phyloP scores from a whole-genome alignment of 352 stramenopile species.

The Peronospora farinosa region DNA sequence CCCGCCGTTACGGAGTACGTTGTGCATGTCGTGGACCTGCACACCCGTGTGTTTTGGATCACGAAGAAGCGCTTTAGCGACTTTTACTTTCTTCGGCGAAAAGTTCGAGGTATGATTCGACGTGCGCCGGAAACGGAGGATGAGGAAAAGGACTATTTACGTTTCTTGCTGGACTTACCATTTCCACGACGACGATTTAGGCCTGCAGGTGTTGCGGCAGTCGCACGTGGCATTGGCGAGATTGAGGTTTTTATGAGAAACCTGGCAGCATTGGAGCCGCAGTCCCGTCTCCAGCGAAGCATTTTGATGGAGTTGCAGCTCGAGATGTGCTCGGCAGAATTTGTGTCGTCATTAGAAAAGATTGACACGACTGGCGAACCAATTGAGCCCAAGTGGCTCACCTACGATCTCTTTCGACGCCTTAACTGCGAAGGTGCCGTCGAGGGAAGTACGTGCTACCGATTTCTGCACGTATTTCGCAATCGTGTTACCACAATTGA shows the following conservation, averaged over 20 bases:
- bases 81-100: constrained; percentile 61
- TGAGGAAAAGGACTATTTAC: constrained; percentile 56
- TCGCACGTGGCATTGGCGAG: constrained; percentile 45
- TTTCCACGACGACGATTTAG: constrained; percentile 63
- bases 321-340: constrained; percentile 68
- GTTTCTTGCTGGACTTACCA: constrained; percentile 63
- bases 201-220: constrained; percentile 35
- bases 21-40: constrained; percentile 64
- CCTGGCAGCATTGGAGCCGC: constrained; percentile 56
- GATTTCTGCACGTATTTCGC: constrained; percentile 67
- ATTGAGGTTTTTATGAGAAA: constrained; percentile 76
- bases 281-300: constrained; percentile 44
- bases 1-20: constrained; percentile 65
- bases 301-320: constrained; percentile 63
- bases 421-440: constrained; percentile 59
- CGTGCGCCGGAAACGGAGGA: constrained; percentile 25
- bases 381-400: constrained; percentile 68
- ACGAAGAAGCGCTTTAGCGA: constrained; percentile 77
- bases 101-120: constrained; percentile 49
- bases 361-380: constrained; percentile 64
- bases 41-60: constrained; percentile 82
- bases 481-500: constrained; percentile 65
- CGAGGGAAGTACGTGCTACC: constrained; percentile 72
- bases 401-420: constrained; percentile 65
- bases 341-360: constrained; percentile 66